Base-by-base conservation (phyloP, 2,329 filamentous ascomycete species). In the Microsporum ferrugineum region DNA sequence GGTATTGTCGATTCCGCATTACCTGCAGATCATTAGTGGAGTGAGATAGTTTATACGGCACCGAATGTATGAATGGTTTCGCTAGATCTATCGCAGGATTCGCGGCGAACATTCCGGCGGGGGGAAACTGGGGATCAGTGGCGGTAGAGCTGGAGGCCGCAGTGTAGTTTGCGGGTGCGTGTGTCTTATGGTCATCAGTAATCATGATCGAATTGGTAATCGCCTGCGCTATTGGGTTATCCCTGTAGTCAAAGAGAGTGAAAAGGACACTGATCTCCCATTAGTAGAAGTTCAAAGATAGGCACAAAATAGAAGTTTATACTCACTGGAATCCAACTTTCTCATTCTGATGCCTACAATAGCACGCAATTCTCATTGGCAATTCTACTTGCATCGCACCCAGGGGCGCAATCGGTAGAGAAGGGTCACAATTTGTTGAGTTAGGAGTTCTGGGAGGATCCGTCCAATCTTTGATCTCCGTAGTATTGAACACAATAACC, bases 111-210 rank as follows among this genome's bases (percentile, higher is more conserved):
- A 78, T 70, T 10, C 74, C 74, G 60, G 75, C 71, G 59, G 75
- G 76, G 14, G 78, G 71, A 23, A 78, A 68, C 63, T 75, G 72
- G 41, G 69, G 71, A 64, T 76, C 73, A n/a, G 71, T 67, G 33
- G 74, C 61, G 7, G 70, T 68, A 39, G 74, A 69, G 10, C 67
- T 73, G 12, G 72, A 69, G 3, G 73, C 65, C 49, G 72, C 63
- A 61, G 69, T 66, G 62, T 73, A 66, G 60, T 70, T 69, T 61
- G 68, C 72, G 65, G 79, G 74, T 58, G 79, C 73, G 67, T 89
- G 88, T 5, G 90, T 96, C 77, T 97, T 97, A 78, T 97, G 92
- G 70, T 99, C 92, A 71, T 99, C 92, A 0, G 94, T 97, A 65
- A 97, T 96, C 82, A 96, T 92, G 65, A 97, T 95, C 0, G 90